Base-by-base conservation (phyloP, 2,329 filamentous ascomycete species). In the Aspergillus phoenicis region DNA sequence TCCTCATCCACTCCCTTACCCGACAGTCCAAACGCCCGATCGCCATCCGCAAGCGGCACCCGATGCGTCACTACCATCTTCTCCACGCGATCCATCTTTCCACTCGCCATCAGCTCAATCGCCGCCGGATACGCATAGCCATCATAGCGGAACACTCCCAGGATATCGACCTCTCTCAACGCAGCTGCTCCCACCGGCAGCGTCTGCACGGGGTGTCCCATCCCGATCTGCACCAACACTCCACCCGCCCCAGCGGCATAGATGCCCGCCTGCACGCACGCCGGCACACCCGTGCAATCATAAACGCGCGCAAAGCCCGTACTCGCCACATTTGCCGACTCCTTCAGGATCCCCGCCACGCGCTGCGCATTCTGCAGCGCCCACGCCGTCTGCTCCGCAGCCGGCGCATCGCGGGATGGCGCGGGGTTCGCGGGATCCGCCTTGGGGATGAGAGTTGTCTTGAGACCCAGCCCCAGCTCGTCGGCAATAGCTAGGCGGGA, bases 71-170 rank as follows among this genome's bases (percentile, higher is more conserved):
- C 78, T 67, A 85, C 80, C 63, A 78, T 78, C 64, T 83, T 80
- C 45, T 78, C 77, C 0, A 85, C 81, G 20, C 72, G 78, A 17
- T 78, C 78, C 43, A 85, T 70, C 57, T 79, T 78, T 5, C 82
- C 82, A 53, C 81, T 81, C 2, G 78, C 81, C 64, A 85, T 72
- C 63, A 85, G 70, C 63, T 78, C 79, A 69, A 85, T 83, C 2
- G 83, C 83, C n/a, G 77, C 79, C 0, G 83, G 82, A 64, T 85
- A 85, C 0, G 82, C 82, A 66, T 81, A 77, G 2, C 72, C 74
- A 68, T 83, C 82, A 61, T 85, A 85, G 48, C 83, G 75, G 71
- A 85, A 84, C 6, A 85, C 82, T n/a, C 83, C 83, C 52, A 85
- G 80, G 47, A 85, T 79, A 68, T 85, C 83, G 6, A 85, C 81